A percentile compares a stretch with the other conserved stretches of the same genome.
Conservation (phyloP, 306 rosid genomes). For the Pterocarpus macrocarpus region DNA sequence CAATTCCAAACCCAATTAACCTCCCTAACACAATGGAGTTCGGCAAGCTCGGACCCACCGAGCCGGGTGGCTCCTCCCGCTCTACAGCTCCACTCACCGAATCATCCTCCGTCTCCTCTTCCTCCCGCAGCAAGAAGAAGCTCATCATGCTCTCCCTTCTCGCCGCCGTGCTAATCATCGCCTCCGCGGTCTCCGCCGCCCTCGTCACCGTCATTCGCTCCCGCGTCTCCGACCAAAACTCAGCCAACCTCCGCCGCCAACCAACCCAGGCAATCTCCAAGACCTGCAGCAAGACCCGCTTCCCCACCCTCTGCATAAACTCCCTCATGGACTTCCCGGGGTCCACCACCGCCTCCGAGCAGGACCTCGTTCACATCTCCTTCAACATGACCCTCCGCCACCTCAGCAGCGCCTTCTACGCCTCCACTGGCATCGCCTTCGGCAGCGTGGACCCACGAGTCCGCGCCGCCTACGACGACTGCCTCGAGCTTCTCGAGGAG, state of each 20-base stretch:
- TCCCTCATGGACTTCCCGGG: conserved; percentile 89
- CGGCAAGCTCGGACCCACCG: conserved; percentile 56
- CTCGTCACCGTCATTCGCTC: conserved; percentile 51
- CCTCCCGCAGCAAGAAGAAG: conserved; percentile 38
- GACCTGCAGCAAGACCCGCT: conserved; percentile 79
- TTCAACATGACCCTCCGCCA: conserved; percentile 85
- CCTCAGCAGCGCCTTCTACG: conserved; percentile 66
- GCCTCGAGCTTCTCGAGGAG: conserved; percentile 78
- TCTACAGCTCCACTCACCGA: conserved; percentile 49
- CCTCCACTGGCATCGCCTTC: conserved; percentile 56
- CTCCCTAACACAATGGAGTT: conserved; percentile 54
- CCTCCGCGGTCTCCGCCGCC: conserved; percentile 71
- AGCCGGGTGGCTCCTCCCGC: conserved; percentile 59
- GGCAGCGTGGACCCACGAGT: conserved; percentile 47
- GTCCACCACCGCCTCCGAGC: conserved; percentile 66
- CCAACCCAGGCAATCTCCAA: conserved; percentile 89
- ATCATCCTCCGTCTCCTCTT: neutral
- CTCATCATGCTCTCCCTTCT: conserved; percentile 59
- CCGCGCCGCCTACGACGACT: conserved; percentile 73
- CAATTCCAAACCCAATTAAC: neutral
- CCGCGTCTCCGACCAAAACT: neutral
- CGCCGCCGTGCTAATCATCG: conserved; percentile 60
- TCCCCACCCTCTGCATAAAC: conserved; percentile 77
- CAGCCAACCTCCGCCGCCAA: conserved; percentile 47
- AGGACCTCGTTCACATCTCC: conserved; percentile 82